Evolutionary conservation across 208 protist species (phyloP).

Genomic region (Trypanosoma platydactyli): DNA sequence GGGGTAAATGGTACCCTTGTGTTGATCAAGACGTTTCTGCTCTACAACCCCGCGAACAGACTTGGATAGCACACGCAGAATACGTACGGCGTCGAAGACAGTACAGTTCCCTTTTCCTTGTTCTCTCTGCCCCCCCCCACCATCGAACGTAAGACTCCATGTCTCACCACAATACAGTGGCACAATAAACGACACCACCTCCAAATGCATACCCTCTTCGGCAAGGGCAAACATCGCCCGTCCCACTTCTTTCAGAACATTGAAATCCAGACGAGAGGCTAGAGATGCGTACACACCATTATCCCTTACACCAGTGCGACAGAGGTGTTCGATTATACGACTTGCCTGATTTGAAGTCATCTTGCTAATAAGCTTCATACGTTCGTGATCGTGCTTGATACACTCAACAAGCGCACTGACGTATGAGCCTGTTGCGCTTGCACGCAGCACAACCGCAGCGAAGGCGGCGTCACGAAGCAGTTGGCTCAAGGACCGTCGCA

Average conservation of each 20-base stretch:
- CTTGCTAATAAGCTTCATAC: slow-evolving; percentile 68
- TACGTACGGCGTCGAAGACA: slow-evolving; percentile 76
- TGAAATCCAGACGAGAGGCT: slow-evolving; percentile 59
- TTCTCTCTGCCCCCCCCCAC: slow-evolving; percentile 10
- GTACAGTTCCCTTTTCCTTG: slow-evolving; percentile 41
- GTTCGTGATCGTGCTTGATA: slow-evolving; percentile 65
- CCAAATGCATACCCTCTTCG: slow-evolving; percentile 46
- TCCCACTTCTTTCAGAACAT: slow-evolving; percentile 55
- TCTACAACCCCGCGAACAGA: slow-evolving; percentile 59
- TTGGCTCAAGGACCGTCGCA: slow-evolving; percentile 56
- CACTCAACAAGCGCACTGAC: slow-evolving; percentile 54
- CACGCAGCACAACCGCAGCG: slow-evolving; percentile 58
- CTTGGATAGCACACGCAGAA: slow-evolving; percentile 79
- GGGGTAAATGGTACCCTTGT: not conserved
- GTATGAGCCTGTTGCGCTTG: slow-evolving; percentile 48
- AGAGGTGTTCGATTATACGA: slow-evolving; percentile 73
- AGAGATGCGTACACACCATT: slow-evolving; percentile 51
- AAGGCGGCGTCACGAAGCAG: slow-evolving; percentile 78
- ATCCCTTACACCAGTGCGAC: slow-evolving; percentile 57
- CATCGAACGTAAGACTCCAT: slow-evolving; percentile 35
- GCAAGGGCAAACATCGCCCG: slow-evolving; percentile 73
- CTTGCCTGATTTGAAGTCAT: slow-evolving; percentile 81
- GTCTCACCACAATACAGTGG: slow-evolving; percentile 79
- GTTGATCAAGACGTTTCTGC: slow-evolving; percentile 18
- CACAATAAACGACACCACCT: slow-evolving; percentile 61